Conservation (phyloP, 2,329 filamentous ascomycete genomes). For the Aspergillus aculeatinus region DNA sequence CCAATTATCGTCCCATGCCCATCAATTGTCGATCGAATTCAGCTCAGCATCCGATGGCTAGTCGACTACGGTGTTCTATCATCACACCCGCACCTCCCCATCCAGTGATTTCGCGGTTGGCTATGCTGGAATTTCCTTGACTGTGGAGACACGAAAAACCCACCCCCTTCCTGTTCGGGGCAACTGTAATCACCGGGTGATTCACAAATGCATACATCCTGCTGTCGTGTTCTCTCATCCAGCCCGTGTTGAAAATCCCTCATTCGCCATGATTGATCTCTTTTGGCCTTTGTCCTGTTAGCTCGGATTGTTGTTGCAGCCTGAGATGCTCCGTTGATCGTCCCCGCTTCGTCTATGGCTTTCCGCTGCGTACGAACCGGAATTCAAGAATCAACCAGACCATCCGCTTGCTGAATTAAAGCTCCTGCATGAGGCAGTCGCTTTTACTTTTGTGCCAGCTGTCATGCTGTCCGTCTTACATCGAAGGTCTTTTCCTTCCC, state of each 20-base stretch:
- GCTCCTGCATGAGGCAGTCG: conserved; percentile 33
- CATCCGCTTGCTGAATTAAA: conserved; percentile 30
- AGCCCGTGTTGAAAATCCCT: conserved; percentile 39
- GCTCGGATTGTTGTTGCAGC: conserved; percentile 31
- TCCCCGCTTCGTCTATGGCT: conserved; percentile 32
- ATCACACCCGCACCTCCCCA: conserved; percentile 29
- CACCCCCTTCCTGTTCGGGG: conserved; percentile 32
- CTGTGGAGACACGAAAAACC: conserved; percentile 39
- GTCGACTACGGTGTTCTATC: conserved; percentile 33
- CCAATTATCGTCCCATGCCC: conserved; percentile 23
- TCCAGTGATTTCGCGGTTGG: conserved; percentile 34
- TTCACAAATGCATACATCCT: conserved; percentile 40
- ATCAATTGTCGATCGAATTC: conserved; percentile 33
- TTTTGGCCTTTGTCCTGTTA: conserved; percentile 18
- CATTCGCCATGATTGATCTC: conserved; percentile 24
- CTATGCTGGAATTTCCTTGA: conserved; percentile 28
- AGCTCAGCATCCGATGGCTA: conserved; percentile 32
- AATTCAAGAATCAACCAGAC: conserved; percentile 22
- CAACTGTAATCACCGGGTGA: conserved; percentile 34
- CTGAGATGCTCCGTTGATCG: conserved; percentile 28
- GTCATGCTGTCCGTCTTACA: conserved; percentile 33
- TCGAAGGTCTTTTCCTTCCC: conserved; percentile 21
- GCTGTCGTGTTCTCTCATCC: conserved; percentile 37
- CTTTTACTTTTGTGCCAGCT: conserved; percentile 36
- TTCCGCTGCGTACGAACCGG: conserved; percentile 31